These are phyloP conservation scores for Trypanosoma cruzi DNA, from an alignment of 208 protist genomes.

Conservation along the genomic window DNA sequence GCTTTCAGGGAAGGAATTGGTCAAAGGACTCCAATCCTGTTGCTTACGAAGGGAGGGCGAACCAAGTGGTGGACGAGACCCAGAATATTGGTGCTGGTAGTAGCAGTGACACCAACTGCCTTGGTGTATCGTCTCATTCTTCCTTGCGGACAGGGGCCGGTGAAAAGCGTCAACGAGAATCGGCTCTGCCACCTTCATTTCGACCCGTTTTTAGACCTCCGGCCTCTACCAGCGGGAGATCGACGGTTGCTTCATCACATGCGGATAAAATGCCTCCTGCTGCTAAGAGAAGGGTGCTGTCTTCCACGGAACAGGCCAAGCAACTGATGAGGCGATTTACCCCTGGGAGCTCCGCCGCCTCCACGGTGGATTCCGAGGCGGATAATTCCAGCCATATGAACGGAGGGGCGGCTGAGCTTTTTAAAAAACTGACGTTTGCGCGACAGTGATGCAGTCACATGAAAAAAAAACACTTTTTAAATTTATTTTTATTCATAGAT, in stretches of 20 bases:
- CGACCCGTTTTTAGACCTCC: slow-evolving; percentile 10
- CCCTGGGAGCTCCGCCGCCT: not conserved
- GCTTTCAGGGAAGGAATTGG: slow-evolving; percentile 57
- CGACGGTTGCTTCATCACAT: not conserved
- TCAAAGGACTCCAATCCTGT: slow-evolving; percentile 8
- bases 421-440: slow-evolving; percentile 21
- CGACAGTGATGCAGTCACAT: slow-evolving; percentile 1
- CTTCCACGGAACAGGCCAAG: not conserved
- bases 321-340: not conserved
- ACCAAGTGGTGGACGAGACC: not conserved
- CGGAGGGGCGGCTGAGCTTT: not conserved
- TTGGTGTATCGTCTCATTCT: not conserved
- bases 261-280: not conserved
- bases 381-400: not conserved
- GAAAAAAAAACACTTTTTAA: not conserved
- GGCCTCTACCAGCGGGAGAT: not conserved
- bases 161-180: not conserved
- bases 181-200: not conserved
- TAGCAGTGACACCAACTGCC: not conserved
- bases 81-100: not conserved
- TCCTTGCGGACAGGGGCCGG: not conserved
- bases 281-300: not conserved
- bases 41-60: not conserved
- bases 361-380: not conserved
- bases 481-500: not conserved